Base-by-base conservation (phyloP, 148 eudicot species). In the Amaranthus cruentus region DNA sequence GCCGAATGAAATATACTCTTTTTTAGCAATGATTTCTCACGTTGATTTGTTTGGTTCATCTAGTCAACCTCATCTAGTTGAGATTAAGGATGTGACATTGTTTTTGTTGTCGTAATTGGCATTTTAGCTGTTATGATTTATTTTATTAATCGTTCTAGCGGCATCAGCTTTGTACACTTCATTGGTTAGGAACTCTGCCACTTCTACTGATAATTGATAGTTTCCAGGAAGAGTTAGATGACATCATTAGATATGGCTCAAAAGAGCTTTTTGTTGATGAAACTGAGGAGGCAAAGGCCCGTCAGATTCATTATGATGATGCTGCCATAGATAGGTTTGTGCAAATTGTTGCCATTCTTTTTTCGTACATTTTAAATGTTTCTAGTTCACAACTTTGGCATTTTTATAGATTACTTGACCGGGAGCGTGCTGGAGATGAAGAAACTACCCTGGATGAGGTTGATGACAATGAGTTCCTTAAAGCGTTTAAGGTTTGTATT, bases 231-330 rank as follows among this genome's bases (percentile, higher is more conserved):
- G 99, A 95, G 85, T 75, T 95, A 55, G 97, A 95, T 84, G 99
- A 88, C 86, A 95, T 95, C 81, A 91, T 95, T 56, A 86, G 96
- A 78, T 92, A 91, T 83, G 99, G 99, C 71, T 91, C 99, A 71
- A 90, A 85, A 79, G 99, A 95, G 81, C 81, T 95, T 60, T 95
- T 95, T 82, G 89, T 84, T 76, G 97, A 95, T 78, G 99, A 95
- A 77, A 86, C 90, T 76, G 97, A 95, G 59, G 99, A 95, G 78
- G 91, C 87, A 10, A 95, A 95, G 85, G 92, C 96, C 63, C 89
- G 99, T 47, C 96, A 95, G 81, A 95, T 95, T 73, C 99, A 90
- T 83, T 95, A 95, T 81, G 99, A 95, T 84, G 97, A 88, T 83
- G 79, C 93, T 83, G 96, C 97, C 69, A 92, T 95, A 69, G 96